Conservation (phyloP, 164 flowering plant species). For the Tetrastigma voinierianum region DNA sequence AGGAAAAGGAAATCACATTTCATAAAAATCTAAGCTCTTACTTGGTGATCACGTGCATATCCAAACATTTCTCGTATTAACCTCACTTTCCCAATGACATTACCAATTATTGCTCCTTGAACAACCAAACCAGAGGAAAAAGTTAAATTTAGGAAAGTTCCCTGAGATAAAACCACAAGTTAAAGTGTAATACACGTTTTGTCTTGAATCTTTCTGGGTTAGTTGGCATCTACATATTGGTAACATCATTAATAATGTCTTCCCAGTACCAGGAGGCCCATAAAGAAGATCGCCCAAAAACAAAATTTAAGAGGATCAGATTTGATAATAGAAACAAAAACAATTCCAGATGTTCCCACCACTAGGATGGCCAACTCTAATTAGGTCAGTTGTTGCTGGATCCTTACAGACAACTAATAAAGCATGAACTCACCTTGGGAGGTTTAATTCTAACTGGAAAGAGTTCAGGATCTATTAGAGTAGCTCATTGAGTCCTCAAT, state of each 20-base stretch:
- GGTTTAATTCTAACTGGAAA: constrained; percentile 93
- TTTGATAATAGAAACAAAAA: not conserved
- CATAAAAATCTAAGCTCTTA: constrained; percentile 24
- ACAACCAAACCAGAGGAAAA: constrained; percentile 51
- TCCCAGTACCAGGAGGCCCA: constrained; percentile 98
- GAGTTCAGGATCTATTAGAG: constrained; percentile 96
- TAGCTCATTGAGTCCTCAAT: no score
- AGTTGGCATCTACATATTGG: constrained; percentile 94
- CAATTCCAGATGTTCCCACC: constrained; percentile 3
- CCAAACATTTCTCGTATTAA: constrained; percentile 93
- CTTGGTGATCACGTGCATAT: constrained; percentile 99
- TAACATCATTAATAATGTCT: constrained; percentile 92
- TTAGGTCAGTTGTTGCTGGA: no score
- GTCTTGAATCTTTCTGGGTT: constrained; percentile 72
- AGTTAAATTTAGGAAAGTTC: not conserved
- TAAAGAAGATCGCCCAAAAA: constrained; percentile 89
- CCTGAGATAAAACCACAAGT: not conserved
- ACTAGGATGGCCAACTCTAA: not conserved
- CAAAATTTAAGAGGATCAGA: no score
- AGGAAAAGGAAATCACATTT: not conserved
- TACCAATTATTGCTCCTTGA: constrained; percentile 91
- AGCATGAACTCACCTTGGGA: constrained; percentile 65
- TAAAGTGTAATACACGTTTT: not conserved
- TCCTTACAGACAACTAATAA: not conserved
- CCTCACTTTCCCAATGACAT: constrained; percentile 90